Percentiles rank a stretch among this genome's conserved stretches.
phyloP scores from a whole-genome alignment of 345 rosid species.

The Microthlaspi erraticum region DNA sequence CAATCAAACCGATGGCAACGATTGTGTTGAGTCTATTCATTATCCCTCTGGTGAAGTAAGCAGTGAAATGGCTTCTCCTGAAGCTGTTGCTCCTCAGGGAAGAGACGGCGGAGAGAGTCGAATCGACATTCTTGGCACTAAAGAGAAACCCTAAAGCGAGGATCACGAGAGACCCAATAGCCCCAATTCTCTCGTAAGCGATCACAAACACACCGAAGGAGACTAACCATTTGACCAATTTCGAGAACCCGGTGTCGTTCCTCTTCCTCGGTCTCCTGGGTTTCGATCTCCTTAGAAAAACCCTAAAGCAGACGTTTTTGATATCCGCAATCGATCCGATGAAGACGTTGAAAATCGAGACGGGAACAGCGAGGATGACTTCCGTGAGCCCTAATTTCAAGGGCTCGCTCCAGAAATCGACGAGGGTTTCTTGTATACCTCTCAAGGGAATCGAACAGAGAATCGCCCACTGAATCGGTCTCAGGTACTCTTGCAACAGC shows the following conservation, averaged over 20 bases:
- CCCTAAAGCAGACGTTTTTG: slow-evolving; percentile 61
- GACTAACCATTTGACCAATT: slow-evolving; percentile 70
- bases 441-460: slow-evolving; percentile 89
- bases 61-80: slow-evolving; percentile 57
- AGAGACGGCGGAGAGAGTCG: slow-evolving; percentile 72
- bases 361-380: slow-evolving; percentile 84
- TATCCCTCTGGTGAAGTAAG: slow-evolving; percentile 80
- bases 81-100: slow-evolving; percentile 73
- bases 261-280: slow-evolving; percentile 42
- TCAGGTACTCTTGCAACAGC: slow-evolving; percentile 79
- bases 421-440: slow-evolving; percentile 88
- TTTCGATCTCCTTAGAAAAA: slow-evolving; percentile 63
- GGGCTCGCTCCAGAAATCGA: slow-evolving; percentile 86
- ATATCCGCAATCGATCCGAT: slow-evolving; percentile 77
- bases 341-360: slow-evolving; percentile 68
- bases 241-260: slow-evolving; percentile 70
- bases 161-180: slow-evolving; percentile 65
- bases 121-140: slow-evolving; percentile 65
- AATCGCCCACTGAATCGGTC: slow-evolving; percentile 97
- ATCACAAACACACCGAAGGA: slow-evolving; percentile 81
- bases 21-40: slow-evolving; percentile 74
- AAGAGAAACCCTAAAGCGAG: slow-evolving; percentile 70
- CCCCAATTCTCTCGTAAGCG: slow-evolving; percentile 78
- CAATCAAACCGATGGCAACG: slow-evolving; percentile 85
- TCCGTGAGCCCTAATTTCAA: slow-evolving; percentile 85